Evolutionary conservation across 768 basidiomycete species (phyloP).

Genomic region (Phanerodontia chrysosporium): DNA sequence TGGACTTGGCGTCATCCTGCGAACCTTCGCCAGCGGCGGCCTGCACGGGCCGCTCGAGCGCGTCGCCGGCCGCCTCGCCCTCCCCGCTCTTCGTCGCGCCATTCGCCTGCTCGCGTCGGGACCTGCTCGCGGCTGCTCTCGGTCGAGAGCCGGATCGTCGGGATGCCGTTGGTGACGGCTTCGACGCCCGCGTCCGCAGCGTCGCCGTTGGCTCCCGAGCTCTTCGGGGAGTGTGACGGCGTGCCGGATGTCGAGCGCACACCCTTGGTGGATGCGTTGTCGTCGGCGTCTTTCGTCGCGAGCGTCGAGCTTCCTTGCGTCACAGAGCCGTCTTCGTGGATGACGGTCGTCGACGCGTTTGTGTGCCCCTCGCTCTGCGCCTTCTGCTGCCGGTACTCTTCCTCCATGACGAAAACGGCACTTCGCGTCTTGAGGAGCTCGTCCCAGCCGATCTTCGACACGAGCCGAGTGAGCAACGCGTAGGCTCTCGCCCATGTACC

Average conservation of each 20-base stretch:
- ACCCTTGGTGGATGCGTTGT: conserved; percentile 67
- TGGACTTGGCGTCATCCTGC: conserved; percentile 19
- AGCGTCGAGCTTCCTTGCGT: neutral
- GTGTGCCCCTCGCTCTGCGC: conserved; percentile 63
- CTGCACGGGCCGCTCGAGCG: conserved; percentile 39
- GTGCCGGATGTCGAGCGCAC: conserved; percentile 41
- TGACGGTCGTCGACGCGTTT: conserved; percentile 29
- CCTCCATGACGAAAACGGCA: conserved; percentile 98
- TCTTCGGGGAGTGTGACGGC: conserved; percentile 20
- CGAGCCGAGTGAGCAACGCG: conserved; percentile 82
- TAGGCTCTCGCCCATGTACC: conserved; percentile 98
- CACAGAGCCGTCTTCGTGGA: conserved; percentile 63
- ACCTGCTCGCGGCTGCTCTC: conserved; percentile 43
- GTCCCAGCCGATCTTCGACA: conserved; percentile 97
- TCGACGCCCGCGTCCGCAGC: too few relatives aligned
- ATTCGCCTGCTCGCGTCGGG: conserved; percentile 34
- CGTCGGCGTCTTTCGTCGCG: conserved; percentile 40
- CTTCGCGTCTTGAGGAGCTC: conserved; percentile 94
- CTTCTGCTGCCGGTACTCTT: conserved; percentile 98
- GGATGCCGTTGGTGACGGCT: conserved; percentile 34
- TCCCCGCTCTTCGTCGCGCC: too few relatives aligned
- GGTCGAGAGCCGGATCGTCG: conserved; percentile 55
- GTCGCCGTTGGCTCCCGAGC: conserved; percentile 14
- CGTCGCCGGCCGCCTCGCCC: conserved; percentile 26
- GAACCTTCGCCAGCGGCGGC: conserved; percentile 29